phyloP scores from a whole-genome alignment of 2,329 filamentous ascomycete genomes.

The Botrytis elliptica region DNA sequence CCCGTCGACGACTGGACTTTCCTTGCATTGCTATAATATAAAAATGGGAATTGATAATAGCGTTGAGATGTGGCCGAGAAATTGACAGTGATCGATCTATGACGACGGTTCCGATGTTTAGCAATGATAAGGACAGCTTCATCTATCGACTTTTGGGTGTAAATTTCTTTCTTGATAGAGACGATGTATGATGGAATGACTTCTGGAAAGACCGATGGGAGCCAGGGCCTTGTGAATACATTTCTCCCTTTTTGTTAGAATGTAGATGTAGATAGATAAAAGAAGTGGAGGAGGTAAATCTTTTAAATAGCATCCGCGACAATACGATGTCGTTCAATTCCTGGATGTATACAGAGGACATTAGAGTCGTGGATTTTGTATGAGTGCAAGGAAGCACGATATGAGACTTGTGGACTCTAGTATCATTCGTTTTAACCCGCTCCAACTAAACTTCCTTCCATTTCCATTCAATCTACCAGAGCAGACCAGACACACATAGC shows the following conservation, averaged over 20 bases:
- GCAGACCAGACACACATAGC: too few species aligned
- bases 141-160: accelerated
- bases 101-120: background rate
- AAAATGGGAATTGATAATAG: background rate
- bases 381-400: background rate
- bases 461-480: background rate
- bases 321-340: background rate
- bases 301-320: background rate
- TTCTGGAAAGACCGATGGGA: background rate
- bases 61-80: background rate
- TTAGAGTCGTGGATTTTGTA: accelerated
- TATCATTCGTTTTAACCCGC: background rate
- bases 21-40: background rate
- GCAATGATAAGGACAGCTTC: background rate
- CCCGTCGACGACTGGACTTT: background rate
- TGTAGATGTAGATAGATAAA: background rate
- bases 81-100: background rate
- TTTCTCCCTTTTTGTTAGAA: background rate
- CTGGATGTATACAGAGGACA: background rate
- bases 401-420: background rate
- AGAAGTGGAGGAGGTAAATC: background rate
- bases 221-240: too few species aligned
- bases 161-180: background rate
- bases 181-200: background rate
- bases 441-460: background rate